Conservation (phyloP, 495 filamentous ascomycete genomes). For the Xylaria curta region DNA sequence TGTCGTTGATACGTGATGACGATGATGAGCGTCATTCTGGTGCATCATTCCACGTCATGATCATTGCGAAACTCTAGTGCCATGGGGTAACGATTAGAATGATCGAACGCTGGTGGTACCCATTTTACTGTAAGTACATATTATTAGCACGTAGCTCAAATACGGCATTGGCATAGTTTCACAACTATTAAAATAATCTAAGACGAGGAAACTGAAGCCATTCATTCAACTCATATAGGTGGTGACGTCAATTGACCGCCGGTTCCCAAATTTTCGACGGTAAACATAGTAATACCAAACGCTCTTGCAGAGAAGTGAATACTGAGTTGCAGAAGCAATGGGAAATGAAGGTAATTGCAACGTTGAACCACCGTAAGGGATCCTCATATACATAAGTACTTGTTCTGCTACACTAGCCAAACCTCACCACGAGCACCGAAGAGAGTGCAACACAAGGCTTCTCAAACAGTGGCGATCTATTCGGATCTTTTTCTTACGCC, state of each 20-base stretch:
- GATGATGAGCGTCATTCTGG: slow-evolving; percentile 7
- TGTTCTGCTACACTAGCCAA: too few species aligned
- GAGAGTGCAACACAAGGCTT: too few species aligned
- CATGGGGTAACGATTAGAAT: not conserved
- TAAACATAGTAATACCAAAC: not conserved
- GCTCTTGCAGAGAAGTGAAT: too few species aligned
- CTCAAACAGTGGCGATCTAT: not conserved
- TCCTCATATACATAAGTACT: too few species aligned
- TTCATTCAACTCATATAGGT: not conserved
- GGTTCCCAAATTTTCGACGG: not conserved
- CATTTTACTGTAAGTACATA: not conserved
- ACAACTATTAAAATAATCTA: not conserved
- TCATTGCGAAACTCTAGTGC: not conserved
- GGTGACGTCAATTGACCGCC: not conserved
- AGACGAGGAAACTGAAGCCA: not conserved
- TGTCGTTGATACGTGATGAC: slow-evolving; percentile 14
- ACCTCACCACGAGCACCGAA: too few species aligned
- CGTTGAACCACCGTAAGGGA: too few species aligned
- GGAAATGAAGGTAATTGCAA: too few species aligned
- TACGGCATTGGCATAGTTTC: not conserved
- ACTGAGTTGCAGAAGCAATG: too few species aligned
- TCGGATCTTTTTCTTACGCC: not conserved
- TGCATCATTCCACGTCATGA: slow-evolving; percentile 3
- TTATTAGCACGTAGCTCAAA: not conserved
- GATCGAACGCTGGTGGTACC: not conserved